Conservation (phyloP, 805 yeast species). For the Suhomyces tanzawaensis region DNA sequence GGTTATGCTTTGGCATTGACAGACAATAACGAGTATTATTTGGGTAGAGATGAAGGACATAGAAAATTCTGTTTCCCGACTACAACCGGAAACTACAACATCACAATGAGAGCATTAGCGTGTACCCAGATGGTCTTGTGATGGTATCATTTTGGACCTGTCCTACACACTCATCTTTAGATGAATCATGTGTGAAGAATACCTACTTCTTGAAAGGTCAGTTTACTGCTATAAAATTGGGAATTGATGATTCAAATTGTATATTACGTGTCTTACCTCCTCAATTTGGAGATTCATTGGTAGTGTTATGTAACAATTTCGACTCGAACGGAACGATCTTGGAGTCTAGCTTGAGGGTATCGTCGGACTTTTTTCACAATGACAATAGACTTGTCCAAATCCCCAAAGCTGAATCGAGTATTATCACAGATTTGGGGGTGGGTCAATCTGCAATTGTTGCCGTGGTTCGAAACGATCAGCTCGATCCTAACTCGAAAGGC, state of each 20-base stretch:
- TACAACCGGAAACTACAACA: slow-evolving; percentile 10
- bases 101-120: slow-evolving; percentile 17
- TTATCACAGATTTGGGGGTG: slow-evolving; percentile 32
- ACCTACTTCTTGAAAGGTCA: slow-evolving; percentile 43
- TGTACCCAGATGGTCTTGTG: slow-evolving; percentile 33
- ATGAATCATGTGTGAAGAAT: slow-evolving; percentile 21
- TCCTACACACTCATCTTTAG: slow-evolving; percentile 15
- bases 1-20: slow-evolving; percentile 44
- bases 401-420: slow-evolving; percentile 24
- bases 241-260: slow-evolving; percentile 26
- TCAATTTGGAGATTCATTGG: slow-evolving; percentile 15
- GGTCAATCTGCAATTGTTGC: slow-evolving; percentile 42
- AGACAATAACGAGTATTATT: slow-evolving; percentile 28
- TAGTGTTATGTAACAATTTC: slow-evolving; percentile 22
- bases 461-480: slow-evolving; percentile 43
- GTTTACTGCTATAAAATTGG: slow-evolving; percentile 32
- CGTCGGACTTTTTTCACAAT: slow-evolving; percentile 43
- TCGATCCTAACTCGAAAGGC: slow-evolving; percentile 32
- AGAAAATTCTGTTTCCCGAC: slow-evolving; percentile 27
- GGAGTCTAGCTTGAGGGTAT: slow-evolving; percentile 36
- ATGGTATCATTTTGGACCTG: slow-evolving; percentile 32
- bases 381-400: slow-evolving; percentile 26
- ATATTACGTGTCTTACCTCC: slow-evolving; percentile 29
- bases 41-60: slow-evolving; percentile 50
- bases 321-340: slow-evolving; percentile 43